Percentiles rank a stretch among this genome's conserved stretches.
Evolutionary conservation across 768 basidiomycete genomes (phyloP).

Genomic region (Amanita pseudoporphyria): DNA sequence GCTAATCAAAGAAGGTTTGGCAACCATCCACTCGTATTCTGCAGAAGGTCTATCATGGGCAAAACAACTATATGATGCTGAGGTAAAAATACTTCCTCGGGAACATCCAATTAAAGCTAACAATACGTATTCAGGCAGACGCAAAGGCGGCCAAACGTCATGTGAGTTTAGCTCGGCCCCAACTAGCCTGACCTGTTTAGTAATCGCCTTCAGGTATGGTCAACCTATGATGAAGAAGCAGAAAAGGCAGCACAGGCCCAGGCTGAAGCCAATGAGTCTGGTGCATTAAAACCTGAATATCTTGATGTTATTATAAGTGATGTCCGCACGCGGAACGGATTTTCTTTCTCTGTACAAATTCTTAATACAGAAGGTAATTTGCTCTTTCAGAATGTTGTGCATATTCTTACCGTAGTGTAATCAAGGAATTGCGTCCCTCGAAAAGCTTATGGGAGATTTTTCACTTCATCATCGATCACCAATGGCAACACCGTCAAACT

Average conservation of each 20-base stretch:
- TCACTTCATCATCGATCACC: slow-evolving; percentile 73
- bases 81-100: slow-evolving; percentile 34
- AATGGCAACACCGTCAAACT: slow-evolving; percentile 48
- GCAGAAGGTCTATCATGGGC: slow-evolving; percentile 77
- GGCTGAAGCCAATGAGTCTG: slow-evolving; percentile 33
- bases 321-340: slow-evolving; percentile 61
- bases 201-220: slow-evolving; percentile 61
- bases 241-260: slow-evolving; percentile 42
- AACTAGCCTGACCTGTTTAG: not conserved
- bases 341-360: slow-evolving; percentile 88
- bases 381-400: not conserved
- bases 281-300: slow-evolving; percentile 71
- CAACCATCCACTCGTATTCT: slow-evolving; percentile 80
- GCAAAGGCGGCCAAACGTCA: slow-evolving; percentile 75
- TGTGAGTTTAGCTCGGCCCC: slow-evolving; percentile 32
- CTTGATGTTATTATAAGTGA: slow-evolving; percentile 91
- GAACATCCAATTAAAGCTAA: slow-evolving; percentile 2
- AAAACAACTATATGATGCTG: slow-evolving; percentile 72
- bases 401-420: slow-evolving; percentile 2
- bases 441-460: slow-evolving; percentile 92
- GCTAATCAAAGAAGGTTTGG: slow-evolving; percentile 82
- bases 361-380: slow-evolving; percentile 81
- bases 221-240: slow-evolving; percentile 68
- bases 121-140: slow-evolving; percentile 39
- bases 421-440: slow-evolving; percentile 81